A percentile compares a stretch with the other conserved stretches of the same genome.
These are phyloP conservation scores for Stachybotrys chartarum DNA, from an alignment of 2,329 filamentous ascomycete species.

Conservation along the genomic window DNA sequence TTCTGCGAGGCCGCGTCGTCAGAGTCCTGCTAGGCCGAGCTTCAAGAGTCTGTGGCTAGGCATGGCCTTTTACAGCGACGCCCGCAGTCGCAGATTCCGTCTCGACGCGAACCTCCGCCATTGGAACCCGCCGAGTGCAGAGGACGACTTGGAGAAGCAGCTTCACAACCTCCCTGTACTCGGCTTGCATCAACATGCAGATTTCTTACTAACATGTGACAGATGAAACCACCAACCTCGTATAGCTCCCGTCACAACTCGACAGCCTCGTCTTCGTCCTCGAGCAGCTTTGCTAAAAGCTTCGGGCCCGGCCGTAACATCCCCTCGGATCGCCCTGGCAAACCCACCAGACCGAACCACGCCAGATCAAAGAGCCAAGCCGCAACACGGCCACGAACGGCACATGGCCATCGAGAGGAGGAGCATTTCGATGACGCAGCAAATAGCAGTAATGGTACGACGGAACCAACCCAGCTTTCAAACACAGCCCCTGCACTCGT, in stretches of 20 bases:
- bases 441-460: conserved; percentile 25
- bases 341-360: conserved; percentile 43
- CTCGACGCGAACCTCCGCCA: neutral
- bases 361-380: conserved; percentile 32
- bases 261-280: conserved; percentile 14
- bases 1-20: too few relatives aligned
- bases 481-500: conserved; percentile 7
- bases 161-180: neutral
- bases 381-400: conserved; percentile 25
- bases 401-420: conserved; percentile 32
- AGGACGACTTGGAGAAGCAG: neutral
- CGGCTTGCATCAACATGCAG: neutral
- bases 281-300: conserved; percentile 48
- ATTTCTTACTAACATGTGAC: conserved; percentile 1
- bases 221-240: conserved; percentile 26
- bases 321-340: conserved; percentile 35
- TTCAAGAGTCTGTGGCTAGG: neutral
- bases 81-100: neutral
- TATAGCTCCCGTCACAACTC: conserved; percentile 32
- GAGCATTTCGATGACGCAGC: conserved; percentile 27
- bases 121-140: neutral
- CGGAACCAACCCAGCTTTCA: conserved; percentile 7
- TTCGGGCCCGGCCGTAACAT: conserved; percentile 47
- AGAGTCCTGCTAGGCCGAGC: neutral
- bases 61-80: neutral